These are phyloP conservation scores for Ceriops zippeliana DNA, from an alignment of 345 rosid species.

Conservation along the genomic window DNA sequence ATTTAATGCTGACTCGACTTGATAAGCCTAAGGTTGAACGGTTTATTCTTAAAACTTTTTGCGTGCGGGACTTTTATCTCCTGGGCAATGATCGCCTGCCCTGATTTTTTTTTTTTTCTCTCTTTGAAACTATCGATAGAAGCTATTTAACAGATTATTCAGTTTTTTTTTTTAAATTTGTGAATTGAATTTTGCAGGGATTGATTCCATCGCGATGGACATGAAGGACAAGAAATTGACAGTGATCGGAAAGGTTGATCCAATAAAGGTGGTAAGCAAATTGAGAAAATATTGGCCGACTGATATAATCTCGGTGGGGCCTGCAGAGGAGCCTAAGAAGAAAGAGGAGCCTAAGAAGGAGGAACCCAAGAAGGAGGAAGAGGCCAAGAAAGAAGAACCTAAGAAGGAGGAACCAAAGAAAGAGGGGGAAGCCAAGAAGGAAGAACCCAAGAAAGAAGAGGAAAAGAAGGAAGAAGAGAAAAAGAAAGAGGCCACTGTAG, in stretches of 20 bases:
- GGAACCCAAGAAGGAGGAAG: constrained; percentile 38
- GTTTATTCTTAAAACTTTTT: too few relatives aligned
- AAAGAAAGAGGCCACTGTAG: constrained; percentile 15
- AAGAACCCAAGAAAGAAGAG: constrained; percentile 21
- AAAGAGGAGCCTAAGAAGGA: constrained; percentile 45
- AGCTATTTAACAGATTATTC: background rate
- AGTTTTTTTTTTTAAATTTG: background rate
- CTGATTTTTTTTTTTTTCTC: too few relatives aligned
- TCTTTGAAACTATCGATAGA: background rate
- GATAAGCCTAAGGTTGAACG: too few relatives aligned
- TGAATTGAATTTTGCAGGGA: constrained; percentile 38
- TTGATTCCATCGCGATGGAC: constrained; percentile 77
- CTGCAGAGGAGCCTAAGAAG: constrained; percentile 71
- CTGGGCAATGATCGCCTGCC: too few relatives aligned
- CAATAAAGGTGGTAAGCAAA: constrained; percentile 64
- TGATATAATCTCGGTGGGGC: constrained; percentile 65
- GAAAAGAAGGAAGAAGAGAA: constrained; percentile 26
- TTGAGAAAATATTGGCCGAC: constrained; percentile 79
- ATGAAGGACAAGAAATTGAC: constrained; percentile 79
- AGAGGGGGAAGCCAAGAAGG: constrained; percentile 26
- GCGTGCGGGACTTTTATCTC: too few relatives aligned
- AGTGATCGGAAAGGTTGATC: constrained; percentile 73
- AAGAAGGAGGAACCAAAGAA: constrained; percentile 27
- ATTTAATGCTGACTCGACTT: too few relatives aligned
- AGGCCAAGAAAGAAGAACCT: constrained; percentile 26